Percentiles rank a stretch among this genome's conserved stretches.
Conservation (phyloP, 306 rosid species). For the Lablab purpureus region DNA sequence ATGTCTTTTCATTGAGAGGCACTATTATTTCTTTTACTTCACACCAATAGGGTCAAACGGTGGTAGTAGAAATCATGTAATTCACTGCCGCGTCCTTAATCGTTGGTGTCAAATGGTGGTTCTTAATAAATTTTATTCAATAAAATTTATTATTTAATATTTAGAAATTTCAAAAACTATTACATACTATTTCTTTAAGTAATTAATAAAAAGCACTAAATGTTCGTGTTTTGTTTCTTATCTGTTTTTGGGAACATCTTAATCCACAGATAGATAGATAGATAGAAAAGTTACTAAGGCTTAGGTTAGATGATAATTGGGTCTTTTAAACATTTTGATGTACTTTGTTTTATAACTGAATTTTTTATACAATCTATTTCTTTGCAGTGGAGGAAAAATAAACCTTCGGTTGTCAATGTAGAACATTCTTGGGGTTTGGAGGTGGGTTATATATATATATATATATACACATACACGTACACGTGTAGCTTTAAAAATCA, state of each 20-base stretch:
- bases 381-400: background rate
- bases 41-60: background rate
- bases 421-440: too few species aligned
- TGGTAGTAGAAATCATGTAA: conserved; percentile 34
- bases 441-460: too few species aligned
- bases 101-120: background rate
- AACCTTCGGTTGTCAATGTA: background rate
- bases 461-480: background rate
- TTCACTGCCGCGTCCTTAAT: conserved; percentile 1
- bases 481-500: too few species aligned
- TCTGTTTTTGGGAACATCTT: background rate
- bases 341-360: too few species aligned
- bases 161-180: background rate
- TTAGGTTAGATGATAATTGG: background rate
- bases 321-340: background rate
- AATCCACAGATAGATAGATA: background rate
- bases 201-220: background rate
- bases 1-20: background rate
- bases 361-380: too few species aligned
- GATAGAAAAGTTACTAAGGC: background rate
- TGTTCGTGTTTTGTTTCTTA: background rate
- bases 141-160: background rate
- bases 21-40: conserved; percentile 16
- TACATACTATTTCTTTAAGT: background rate
- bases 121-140: background rate